A percentile compares a stretch with the other conserved stretches of the same genome.
These are phyloP conservation scores for Lepidium sativum DNA, from an alignment of 345 rosid species.

Conservation along the genomic window DNA sequence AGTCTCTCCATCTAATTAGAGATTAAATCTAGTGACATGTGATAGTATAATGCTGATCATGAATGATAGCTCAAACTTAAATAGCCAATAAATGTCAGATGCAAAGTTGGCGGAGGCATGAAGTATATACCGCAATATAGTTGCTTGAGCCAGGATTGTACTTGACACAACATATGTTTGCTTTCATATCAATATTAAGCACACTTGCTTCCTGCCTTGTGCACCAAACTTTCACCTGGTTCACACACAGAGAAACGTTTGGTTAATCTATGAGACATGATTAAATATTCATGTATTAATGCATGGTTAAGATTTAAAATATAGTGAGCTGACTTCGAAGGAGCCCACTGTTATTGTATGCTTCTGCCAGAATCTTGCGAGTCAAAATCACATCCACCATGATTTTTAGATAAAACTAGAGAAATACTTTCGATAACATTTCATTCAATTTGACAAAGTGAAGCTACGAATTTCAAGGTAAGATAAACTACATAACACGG, in stretches of 20 bases:
- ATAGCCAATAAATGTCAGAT: neutral
- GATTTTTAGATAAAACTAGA: neutral
- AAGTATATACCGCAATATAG: constrained; percentile 69
- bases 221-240: constrained; percentile 99
- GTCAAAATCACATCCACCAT: constrained; percentile 4
- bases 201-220: constrained; percentile 91
- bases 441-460: neutral
- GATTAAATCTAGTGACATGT: neutral
- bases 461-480: neutral
- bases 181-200: constrained; percentile 94
- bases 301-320: neutral
- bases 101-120: neutral
- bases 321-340: neutral
- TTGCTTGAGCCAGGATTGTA: constrained; percentile 97
- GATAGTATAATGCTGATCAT: constrained; percentile 1
- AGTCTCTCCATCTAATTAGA: neutral
- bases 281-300: neutral
- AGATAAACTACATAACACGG: neutral
- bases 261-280: neutral
- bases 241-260: neutral
- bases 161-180: constrained; percentile 96
- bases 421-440: neutral
- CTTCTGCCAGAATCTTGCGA: neutral
- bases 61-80: neutral
- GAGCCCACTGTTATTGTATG: neutral